Evolutionary conservation across 768 basidiomycete genomes (phyloP).

Genomic region (Suillus discolor): DNA sequence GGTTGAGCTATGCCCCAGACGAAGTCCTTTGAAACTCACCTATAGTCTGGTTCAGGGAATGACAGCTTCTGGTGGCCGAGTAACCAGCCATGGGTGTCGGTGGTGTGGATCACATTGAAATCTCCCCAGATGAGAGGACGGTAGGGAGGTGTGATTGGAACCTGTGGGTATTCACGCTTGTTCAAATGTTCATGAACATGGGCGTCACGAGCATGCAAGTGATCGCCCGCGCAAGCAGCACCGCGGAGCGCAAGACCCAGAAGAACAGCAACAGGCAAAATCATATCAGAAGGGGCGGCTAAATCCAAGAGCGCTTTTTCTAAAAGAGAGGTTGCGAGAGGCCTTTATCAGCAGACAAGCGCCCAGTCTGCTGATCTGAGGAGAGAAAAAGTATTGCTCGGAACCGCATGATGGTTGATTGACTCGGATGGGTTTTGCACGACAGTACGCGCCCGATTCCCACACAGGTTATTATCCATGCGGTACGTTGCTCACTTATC

Average conservation of each 20-base stretch:
- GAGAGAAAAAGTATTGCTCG: no score
- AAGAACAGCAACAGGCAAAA: slow-evolving; percentile 21
- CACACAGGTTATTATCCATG: no score
- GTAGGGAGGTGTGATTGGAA: slow-evolving; percentile 56
- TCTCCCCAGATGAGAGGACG: slow-evolving; percentile 84
- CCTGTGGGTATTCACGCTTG: slow-evolving; percentile 42
- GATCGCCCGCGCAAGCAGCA: slow-evolving; percentile 23
- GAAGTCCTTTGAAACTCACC: slow-evolving; percentile 34
- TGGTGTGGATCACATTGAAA: slow-evolving; percentile 85
- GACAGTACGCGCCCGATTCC: no score
- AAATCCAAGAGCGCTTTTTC: neutral
- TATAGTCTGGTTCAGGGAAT: slow-evolving; percentile 78
- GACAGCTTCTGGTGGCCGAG: slow-evolving; percentile 79
- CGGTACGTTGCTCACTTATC: no score
- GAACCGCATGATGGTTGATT: no score
- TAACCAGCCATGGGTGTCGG: slow-evolving; percentile 83
- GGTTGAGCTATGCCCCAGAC: neutral
- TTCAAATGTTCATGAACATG: slow-evolving; percentile 34
- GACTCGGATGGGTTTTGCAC: no score
- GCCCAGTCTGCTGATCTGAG: no score
- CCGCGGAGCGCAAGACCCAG: slow-evolving; percentile 15
- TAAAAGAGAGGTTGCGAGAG: neutral
- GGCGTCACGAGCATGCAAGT: slow-evolving; percentile 24
- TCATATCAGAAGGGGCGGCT: slow-evolving; percentile 7
- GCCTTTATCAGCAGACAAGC: neutral